Evolutionary conservation across 768 basidiomycete species (phyloP).

Genomic region (Trametes cubensis): DNA sequence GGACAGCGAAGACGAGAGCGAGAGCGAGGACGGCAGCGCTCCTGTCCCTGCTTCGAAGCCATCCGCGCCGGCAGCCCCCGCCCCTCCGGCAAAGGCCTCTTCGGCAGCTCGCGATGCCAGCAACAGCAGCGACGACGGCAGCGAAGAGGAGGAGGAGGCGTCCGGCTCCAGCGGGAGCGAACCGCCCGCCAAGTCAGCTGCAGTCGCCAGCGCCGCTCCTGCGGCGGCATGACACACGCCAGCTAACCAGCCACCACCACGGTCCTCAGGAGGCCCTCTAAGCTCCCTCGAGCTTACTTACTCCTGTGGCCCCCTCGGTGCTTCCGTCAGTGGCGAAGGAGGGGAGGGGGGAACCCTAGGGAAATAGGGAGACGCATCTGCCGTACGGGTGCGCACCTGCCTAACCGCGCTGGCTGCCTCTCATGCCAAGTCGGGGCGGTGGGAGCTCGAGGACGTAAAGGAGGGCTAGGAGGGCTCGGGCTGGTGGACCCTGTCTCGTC

Average conservation of each 20-base stretch:
- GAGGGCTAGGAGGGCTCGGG: no score
- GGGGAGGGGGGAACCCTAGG: no score
- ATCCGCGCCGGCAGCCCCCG: neutral
- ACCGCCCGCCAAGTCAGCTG: neutral
- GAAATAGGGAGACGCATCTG: no score
- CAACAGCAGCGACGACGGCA: neutral
- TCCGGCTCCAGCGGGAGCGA: neutral
- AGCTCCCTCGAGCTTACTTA: no score
- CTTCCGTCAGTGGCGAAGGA: no score
- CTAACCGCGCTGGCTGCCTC: no score
- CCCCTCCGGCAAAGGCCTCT: neutral
- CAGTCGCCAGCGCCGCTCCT: neutral
- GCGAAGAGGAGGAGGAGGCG: constrained; percentile 12
- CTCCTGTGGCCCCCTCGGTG: no score
- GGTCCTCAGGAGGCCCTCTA: neutral
- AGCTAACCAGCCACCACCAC: neutral
- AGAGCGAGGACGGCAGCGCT: constrained; percentile 19
- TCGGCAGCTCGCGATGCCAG: no score
- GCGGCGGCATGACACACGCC: neutral
- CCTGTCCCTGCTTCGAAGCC: neutral
- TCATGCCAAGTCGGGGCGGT: no score
- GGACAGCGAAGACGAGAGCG: constrained; percentile 22
- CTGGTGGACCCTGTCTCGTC: neutral
- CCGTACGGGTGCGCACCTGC: no score
- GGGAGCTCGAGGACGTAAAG: no score